Evolutionary conservation across 192 early-diverging fungal genomes (phyloP).

Genomic region (Chytriomyces sp.): DNA sequence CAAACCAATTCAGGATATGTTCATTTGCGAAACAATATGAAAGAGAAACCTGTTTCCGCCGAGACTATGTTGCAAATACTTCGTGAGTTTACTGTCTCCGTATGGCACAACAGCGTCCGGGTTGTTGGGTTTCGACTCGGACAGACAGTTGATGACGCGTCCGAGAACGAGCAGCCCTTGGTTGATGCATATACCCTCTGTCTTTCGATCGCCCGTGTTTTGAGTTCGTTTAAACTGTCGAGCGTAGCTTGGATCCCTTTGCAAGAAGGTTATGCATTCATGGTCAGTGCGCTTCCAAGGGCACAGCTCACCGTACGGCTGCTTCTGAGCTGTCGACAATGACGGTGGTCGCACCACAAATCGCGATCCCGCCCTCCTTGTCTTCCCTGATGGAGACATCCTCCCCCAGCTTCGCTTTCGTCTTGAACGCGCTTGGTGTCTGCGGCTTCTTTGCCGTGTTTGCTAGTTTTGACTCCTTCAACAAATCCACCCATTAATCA

Average conservation of each 20-base stretch:
- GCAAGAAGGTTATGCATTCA: conserved; percentile 55
- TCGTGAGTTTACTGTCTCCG: conserved; percentile 90
- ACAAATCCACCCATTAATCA: conserved; percentile 92
- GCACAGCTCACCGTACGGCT: conserved; percentile 11
- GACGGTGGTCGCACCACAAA: conserved; percentile 78
- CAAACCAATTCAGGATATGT: neutral
- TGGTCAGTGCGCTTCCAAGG: neutral
- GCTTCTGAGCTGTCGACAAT: conserved; percentile 29
- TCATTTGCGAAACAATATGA: neutral
- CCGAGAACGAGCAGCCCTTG: conserved; percentile 88
- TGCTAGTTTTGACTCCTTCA: conserved; percentile 45
- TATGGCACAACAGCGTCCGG: conserved; percentile 71
- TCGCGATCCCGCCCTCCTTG: conserved; percentile 76
- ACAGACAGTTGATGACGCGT: conserved; percentile 92
- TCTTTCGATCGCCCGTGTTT: conserved; percentile 81
- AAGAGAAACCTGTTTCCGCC: conserved; percentile 82
- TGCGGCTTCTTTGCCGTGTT: neutral
- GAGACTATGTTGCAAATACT: conserved; percentile 87
- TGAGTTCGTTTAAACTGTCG: conserved; percentile 87
- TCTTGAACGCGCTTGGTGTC: neutral
- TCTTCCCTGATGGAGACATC: conserved; percentile 80
- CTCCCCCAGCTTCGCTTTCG: neutral
- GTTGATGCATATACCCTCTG: conserved; percentile 95
- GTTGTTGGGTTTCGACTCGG: conserved; percentile 59
- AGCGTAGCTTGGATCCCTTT: conserved; percentile 75